phyloP scores from a whole-genome alignment of 257 asterid genomes.

The Plantago major region DNA sequence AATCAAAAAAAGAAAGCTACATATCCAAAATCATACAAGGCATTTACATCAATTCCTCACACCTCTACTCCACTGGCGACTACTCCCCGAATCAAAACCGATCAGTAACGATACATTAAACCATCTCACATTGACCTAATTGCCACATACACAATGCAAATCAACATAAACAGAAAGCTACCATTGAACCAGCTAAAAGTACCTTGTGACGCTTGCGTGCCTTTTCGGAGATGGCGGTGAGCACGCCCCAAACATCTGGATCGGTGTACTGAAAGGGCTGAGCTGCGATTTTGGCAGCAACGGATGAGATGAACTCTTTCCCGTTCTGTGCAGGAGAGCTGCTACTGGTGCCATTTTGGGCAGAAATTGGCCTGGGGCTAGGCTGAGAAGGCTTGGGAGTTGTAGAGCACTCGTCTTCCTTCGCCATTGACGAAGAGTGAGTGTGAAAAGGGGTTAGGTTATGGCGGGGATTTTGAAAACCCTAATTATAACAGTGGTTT shows the following conservation, averaged over 20 bases:
- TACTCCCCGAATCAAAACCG: too few relatives aligned
- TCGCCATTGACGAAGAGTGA: constrained; percentile 31
- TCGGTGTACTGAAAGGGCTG: constrained; percentile 81
- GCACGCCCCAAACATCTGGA: constrained; percentile 93
- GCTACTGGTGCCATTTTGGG: constrained; percentile 17
- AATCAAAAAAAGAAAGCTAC: too few relatives aligned
- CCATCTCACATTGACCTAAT: background rate
- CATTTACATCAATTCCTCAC: too few relatives aligned
- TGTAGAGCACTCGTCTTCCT: constrained; percentile 32
- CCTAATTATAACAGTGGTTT: too few relatives aligned
- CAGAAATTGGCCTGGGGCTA: constrained; percentile 23
- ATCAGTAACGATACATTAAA: background rate
- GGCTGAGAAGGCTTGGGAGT: constrained; percentile 31
- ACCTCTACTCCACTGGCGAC: too few relatives aligned
- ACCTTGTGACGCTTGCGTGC: constrained; percentile 90
- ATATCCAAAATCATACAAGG: too few relatives aligned
- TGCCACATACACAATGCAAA: background rate
- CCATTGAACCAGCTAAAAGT: too few relatives aligned
- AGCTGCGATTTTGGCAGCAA: constrained; percentile 66
- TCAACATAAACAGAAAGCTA: too few relatives aligned
- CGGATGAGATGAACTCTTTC: constrained; percentile 52
- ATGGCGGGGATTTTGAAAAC: constrained; percentile 65
- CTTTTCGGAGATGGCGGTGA: constrained; percentile 87
- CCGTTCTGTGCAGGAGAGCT: constrained; percentile 28
- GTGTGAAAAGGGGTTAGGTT: constrained; percentile 23